Evolutionary conservation across 306 rosid species (phyloP), one percentile per base, ranked within the genome.

Genomic region (Parietaria judaica): DNA sequence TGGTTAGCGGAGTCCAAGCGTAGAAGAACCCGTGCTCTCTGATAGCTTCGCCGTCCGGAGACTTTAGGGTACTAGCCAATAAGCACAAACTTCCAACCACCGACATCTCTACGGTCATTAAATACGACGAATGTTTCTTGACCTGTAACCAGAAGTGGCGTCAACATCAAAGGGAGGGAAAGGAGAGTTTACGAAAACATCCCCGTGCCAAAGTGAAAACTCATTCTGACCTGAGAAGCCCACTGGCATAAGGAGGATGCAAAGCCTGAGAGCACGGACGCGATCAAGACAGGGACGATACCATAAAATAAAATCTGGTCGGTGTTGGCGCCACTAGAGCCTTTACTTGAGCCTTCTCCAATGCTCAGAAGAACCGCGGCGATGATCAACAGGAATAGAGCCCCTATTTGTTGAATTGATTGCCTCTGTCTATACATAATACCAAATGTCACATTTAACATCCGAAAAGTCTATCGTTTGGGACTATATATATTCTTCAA

Each of bases 91-190:
- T 77, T 71, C 94, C 95, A 79, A 88, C 98, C 37, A 92, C 37
- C 17, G 96, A 92, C 98, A 92, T 92, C 70, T 92, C 99, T 64
- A 92, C 63, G 16, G 96, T 92, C 99, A 92, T 92, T 78, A 92
- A 78, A 78, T 92, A 92, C 15, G 99, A 86, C 0, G 99, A 88
- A 77, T 82, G 99, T 67, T 82, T 88, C 84, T 88, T 92, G 70
- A 92, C 99, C 99, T 88, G 83, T 15, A 63, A 79, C 10, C 67
- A 56, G 69, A 75, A 68, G 56, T 63, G 68, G 14, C 41, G 36
- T 47, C 35, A 46, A 17, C 44, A 56, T 74, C 16, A 50, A 66
- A 47, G 66, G 64, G 6, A 4, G 13, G 68, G 50, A 69, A 56
- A 41, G 15, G 13, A 65, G 3, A 50, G 60, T 31, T 14, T 41